These are phyloP conservation scores for Lachancea sp. DNA, from an alignment of 805 yeast genomes.

Conservation along the genomic window DNA sequence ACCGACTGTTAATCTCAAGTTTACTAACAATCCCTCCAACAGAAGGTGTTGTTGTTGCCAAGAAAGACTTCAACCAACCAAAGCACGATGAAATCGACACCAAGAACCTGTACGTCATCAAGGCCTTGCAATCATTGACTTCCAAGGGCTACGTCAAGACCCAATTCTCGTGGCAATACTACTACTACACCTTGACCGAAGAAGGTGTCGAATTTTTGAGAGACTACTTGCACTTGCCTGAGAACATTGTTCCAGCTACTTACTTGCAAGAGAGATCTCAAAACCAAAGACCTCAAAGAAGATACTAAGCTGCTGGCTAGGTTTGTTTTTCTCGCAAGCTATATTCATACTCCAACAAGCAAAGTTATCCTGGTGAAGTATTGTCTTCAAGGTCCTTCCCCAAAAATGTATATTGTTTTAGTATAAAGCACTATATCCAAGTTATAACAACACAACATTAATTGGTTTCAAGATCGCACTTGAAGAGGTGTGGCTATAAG, in stretches of 20 bases:
- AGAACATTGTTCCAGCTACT: constrained; percentile 96
- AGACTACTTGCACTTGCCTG: constrained; percentile 97
- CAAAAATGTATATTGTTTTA: constrained; percentile 8
- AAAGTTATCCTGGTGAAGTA: neutral
- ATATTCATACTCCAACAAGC: no score
- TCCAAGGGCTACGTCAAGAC: constrained; percentile 99
- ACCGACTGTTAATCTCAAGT: no score
- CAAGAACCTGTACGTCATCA: constrained; percentile 95
- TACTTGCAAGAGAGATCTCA: constrained; percentile 93
- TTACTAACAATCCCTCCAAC: constrained; percentile 16
- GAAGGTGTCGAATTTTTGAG: constrained; percentile 98
- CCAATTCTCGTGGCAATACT: constrained; percentile 99
- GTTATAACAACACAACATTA: constrained; percentile 6
- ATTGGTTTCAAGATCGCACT: neutral
- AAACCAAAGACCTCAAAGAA: constrained; percentile 56
- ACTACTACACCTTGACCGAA: constrained; percentile 99
- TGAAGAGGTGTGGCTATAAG: neutral
- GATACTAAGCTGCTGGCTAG: constrained; percentile 6
- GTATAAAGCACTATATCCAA: constrained; percentile 9
- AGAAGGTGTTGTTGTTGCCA: constrained; percentile 99
- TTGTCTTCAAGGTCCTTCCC: neutral
- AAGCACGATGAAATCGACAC: constrained; percentile 98
- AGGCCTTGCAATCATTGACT: constrained; percentile 98
- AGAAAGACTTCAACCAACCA: constrained; percentile 96
- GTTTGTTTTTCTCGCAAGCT: no score